phyloP scores from a whole-genome alignment of 208 protist species.

The Naegleria gruberi region DNA sequence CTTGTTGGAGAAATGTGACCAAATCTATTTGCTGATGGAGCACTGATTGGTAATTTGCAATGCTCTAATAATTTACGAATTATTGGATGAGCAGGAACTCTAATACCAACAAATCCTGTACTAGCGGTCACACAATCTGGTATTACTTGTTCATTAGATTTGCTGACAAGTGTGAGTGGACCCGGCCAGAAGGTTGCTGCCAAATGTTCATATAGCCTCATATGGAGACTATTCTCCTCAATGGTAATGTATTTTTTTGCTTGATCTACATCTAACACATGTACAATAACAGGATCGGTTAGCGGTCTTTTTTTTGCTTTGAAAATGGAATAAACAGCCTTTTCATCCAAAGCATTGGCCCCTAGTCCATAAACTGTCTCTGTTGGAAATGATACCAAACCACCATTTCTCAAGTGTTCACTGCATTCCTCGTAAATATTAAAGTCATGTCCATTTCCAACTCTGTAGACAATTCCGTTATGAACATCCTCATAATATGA shows the following conservation, averaged over 20 bases:
- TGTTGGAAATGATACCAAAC: constrained; percentile 90
- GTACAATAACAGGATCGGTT: constrained; percentile 91
- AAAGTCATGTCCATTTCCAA: too few species aligned
- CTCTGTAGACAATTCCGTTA: too few species aligned
- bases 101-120: constrained; percentile 70
- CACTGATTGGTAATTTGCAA: constrained; percentile 66
- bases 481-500: too few species aligned
- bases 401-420: constrained; percentile 25
- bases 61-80: constrained; percentile 56
- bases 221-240: background rate
- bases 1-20: constrained; percentile 78
- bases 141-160: constrained; percentile 46
- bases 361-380: constrained; percentile 98
- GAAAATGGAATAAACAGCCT: constrained; percentile 78
- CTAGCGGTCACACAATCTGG: constrained; percentile 66
- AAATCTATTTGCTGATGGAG: constrained; percentile 81
- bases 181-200: constrained; percentile 72
- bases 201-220: constrained; percentile 42
- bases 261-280: constrained; percentile 62
- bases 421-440: background rate
- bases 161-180: constrained; percentile 76
- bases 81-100: constrained; percentile 62
- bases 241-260: constrained; percentile 58
- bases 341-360: constrained; percentile 74
- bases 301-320: constrained; percentile 83